phyloP scores from a whole-genome alignment of 73 alveolate species.

The Paramecium primaurelia region DNA sequence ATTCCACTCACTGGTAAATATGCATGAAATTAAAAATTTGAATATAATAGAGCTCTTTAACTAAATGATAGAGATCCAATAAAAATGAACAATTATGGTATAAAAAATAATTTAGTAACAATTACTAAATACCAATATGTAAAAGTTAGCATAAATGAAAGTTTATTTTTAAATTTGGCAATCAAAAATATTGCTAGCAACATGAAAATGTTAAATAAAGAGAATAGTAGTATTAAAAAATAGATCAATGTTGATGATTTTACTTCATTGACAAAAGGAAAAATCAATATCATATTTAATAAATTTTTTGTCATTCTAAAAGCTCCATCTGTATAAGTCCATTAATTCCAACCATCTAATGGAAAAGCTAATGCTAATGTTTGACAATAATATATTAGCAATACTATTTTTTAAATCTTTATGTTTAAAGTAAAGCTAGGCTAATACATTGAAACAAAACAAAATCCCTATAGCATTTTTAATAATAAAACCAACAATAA shows the following conservation, averaged over 20 bases:
- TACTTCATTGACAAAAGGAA: not conserved
- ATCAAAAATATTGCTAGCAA: not conserved
- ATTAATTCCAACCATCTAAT: not conserved
- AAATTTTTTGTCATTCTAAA: not conserved
- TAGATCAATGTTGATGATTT: not conserved
- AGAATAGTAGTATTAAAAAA: not conserved
- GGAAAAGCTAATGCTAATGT: not conserved
- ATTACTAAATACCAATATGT: not conserved
- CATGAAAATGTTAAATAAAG: not conserved
- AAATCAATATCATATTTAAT: not conserved
- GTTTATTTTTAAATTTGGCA: not conserved
- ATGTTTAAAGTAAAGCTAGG: not conserved
- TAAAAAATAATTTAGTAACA: not conserved
- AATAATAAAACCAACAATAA: not conserved
- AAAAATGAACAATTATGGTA: not conserved
- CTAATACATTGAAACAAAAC: not conserved
- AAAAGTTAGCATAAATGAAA: not conserved
- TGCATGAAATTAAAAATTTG: not conserved
- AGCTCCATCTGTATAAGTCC: not conserved
- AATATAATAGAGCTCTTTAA: not conserved
- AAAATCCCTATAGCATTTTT: not conserved
- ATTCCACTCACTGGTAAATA: not conserved
- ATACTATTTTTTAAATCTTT: not conserved
- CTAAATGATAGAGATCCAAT: not conserved
- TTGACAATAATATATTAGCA: not conserved